Base-by-base conservation (phyloP, 495 filamentous ascomycete genomes). In the Bathelium albidoporum region DNA sequence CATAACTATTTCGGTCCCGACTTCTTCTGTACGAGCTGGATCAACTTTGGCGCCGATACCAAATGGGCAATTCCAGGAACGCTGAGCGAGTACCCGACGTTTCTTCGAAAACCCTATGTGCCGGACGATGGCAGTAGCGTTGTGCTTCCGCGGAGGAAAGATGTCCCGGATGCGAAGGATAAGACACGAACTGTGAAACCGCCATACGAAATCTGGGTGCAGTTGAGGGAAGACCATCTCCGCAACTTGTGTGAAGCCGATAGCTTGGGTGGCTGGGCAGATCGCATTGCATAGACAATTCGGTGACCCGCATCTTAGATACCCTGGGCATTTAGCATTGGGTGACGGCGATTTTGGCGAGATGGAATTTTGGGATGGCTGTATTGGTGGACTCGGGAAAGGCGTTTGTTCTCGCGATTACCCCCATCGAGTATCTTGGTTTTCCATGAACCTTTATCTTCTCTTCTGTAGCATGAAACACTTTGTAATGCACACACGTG, bases 21-120 rank as follows among this genome's bases (percentile, higher is more conserved):
- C 49, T 55, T 55, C 20, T 55, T 55, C 49, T 55, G 49, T 20
- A 55, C 49, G 2, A 55, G 49, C 20, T 55, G 49, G 49, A 24
- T 55, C 5, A 20, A 55, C 24, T 55, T 55, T 24, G 49, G 49
- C 24, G 49, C 49, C 49, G 49, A 55, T 55, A 55, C 49, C 24
- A 11, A 9, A 10, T 55, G 49, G 49, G 49, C 7, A 29, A 55
- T 55, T 29, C 49, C 49, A 26, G 49, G 49, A 29, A 55, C 49
- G 2, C 49, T 55, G 9, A 55, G 49, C 49, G 24, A 55, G 24
- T 29, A 55, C 16, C 49, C 49, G 5, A 55, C 49, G 5, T 55
- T 2, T 26, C 49, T 55, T 55, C 49, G 49, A n/a, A 55, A 55
- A 24, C 49, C 49, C 10, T 55, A 28, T 29, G 49, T 29, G 20